A percentile compares a stretch with the other conserved stretches of the same genome.
Evolutionary conservation across 2,329 filamentous ascomycete genomes (phyloP).

Genomic region (Pseudogymnoascus verrucosus): DNA sequence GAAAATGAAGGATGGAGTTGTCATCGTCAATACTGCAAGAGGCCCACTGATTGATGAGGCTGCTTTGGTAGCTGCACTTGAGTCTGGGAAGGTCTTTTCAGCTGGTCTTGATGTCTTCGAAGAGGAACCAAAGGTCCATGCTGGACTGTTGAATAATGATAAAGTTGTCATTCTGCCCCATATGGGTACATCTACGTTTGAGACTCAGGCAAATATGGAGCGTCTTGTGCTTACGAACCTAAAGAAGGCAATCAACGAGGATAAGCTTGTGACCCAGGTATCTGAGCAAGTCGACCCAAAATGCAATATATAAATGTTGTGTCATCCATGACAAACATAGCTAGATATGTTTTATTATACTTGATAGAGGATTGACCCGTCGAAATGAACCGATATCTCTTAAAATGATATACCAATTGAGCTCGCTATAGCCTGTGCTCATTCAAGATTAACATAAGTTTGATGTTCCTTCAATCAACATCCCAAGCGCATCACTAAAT

Average conservation of each 20-base stretch:
- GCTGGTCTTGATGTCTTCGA: conserved; percentile 74
- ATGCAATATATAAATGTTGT: neutral
- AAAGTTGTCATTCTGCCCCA: conserved; percentile 70
- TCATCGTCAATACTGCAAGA: conserved; percentile 72
- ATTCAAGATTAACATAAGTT: neutral
- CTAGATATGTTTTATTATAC: neutral
- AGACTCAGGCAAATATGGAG: conserved; percentile 31
- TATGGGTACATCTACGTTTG: conserved; percentile 73
- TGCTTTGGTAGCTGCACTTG: conserved; percentile 65
- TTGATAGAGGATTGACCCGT: neutral
- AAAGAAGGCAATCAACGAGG: conserved; percentile 3
- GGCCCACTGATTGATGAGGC: conserved; percentile 72
- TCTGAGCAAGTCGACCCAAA: conserved; percentile 4
- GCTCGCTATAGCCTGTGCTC: neutral
- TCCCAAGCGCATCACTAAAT: neutral
- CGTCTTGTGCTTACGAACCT: conserved; percentile 10
- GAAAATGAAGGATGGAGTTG: conserved; percentile 68
- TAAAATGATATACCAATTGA: neutral
- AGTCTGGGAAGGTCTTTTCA: conserved; percentile 57
- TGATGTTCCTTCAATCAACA: neutral
- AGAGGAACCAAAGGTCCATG: conserved; percentile 66
- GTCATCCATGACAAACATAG: neutral
- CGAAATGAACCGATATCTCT: neutral
- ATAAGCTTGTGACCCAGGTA: conserved; percentile 10
- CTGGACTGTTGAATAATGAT: conserved; percentile 61